Conservation (phyloP, 306 rosid species). For the Sphenostylis stenocarpa region DNA sequence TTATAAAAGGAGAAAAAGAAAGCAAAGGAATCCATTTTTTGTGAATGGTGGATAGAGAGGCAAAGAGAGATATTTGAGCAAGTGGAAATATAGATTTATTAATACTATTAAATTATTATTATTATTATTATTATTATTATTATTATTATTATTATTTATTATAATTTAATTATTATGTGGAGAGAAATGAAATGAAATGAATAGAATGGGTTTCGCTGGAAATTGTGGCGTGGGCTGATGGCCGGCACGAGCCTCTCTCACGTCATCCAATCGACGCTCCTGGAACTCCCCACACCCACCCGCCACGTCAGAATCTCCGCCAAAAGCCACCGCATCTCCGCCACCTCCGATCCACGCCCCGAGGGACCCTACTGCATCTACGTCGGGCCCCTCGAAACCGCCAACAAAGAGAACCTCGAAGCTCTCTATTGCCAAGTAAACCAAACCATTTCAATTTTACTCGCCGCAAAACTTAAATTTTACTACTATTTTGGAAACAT, state of each 20-base stretch:
- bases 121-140: no score
- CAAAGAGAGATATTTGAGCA: neutral
- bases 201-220: neutral
- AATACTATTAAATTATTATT: no score
- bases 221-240: slow-evolving; percentile 36
- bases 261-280: slow-evolving; percentile 38
- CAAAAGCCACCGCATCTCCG: slow-evolving; percentile 34
- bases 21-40: neutral
- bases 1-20: no score
- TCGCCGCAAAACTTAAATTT: neutral
- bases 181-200: neutral
- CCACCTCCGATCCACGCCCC: slow-evolving; percentile 40
- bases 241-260: slow-evolving; percentile 62
- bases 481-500: neutral
- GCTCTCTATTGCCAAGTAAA: slow-evolving; percentile 66
- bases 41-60: neutral
- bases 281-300: slow-evolving; percentile 37
- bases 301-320: slow-evolving; percentile 55
- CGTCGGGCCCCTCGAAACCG: slow-evolving; percentile 83
- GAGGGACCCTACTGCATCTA: slow-evolving; percentile 65
- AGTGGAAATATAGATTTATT: neutral
- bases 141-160: no score
- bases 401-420: slow-evolving; percentile 83
- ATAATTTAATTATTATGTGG: neutral
- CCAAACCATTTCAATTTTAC: neutral